Conservation (phyloP, 164 flowering plant species). For the Piper betle region DNA sequence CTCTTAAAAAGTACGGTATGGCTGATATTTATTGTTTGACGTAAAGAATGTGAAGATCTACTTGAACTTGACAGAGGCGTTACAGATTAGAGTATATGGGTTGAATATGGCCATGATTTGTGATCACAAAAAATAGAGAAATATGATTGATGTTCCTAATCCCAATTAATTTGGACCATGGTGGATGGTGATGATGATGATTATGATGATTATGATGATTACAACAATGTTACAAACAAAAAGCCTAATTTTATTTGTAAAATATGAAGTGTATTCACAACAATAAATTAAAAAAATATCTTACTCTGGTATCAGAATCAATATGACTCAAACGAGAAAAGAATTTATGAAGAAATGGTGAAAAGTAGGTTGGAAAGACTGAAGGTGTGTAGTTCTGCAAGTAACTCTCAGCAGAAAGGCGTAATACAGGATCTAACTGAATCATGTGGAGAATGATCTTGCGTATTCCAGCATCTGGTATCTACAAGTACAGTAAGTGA, state of each 20-base stretch:
- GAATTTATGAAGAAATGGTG: constrained; percentile 87
- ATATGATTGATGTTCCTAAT: too few species aligned
- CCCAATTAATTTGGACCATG: too few species aligned
- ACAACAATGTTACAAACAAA: too few species aligned
- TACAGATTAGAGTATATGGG: too few species aligned
- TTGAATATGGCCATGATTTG: too few species aligned
- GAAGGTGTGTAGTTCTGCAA: constrained; percentile 58
- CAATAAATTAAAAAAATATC: constrained; percentile 1
- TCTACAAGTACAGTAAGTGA: constrained; percentile 30
- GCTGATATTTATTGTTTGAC: too few species aligned
- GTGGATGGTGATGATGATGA: too few species aligned
- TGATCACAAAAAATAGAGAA: too few species aligned
- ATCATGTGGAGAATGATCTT: constrained; percentile 98
- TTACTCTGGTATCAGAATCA: constrained; percentile 91
- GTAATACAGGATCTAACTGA: constrained; percentile 81
- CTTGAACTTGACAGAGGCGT: too few species aligned
- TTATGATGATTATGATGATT: too few species aligned
- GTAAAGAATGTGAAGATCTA: too few species aligned
- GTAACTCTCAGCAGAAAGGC: constrained; percentile 85
- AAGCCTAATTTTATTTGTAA: neutral
- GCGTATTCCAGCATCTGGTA: constrained; percentile 84
- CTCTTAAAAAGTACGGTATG: too few species aligned
- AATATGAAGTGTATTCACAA: neutral
- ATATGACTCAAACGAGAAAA: constrained; percentile 84
- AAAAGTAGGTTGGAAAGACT: constrained; percentile 82